Conservation (phyloP, 208 protist species). For the Herpetomonas tarakana region DNA sequence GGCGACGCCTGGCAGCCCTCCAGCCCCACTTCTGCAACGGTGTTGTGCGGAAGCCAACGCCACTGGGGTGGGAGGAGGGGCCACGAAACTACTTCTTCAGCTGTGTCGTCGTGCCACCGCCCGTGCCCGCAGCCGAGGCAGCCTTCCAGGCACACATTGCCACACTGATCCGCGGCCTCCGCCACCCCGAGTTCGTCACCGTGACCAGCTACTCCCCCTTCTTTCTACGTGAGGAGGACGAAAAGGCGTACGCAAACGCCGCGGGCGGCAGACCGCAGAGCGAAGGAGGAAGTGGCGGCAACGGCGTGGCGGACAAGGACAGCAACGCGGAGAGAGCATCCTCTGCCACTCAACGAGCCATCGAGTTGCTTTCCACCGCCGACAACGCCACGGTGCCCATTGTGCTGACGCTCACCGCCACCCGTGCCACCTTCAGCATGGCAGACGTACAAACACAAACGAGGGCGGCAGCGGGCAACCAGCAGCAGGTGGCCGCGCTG, state of each 20-base stretch:
- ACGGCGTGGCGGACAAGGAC: not conserved
- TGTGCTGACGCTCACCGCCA: constrained; percentile 26
- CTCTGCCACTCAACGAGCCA: no score
- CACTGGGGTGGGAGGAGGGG: not conserved
- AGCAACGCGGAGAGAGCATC: no score
- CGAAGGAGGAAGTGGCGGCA: not conserved
- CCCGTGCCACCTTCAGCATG: not conserved
- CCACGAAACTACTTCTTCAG: constrained; percentile 15
- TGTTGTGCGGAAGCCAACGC: no score
- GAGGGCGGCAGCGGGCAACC: not conserved
- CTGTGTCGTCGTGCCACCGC: constrained; percentile 38
- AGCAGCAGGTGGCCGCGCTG: no score
- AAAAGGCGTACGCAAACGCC: not conserved
- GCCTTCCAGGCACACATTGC: constrained; percentile 25
- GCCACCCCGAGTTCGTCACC: constrained; percentile 25
- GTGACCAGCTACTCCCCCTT: constrained; percentile 37
- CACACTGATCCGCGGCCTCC: constrained; percentile 18
- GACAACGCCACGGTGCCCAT: no score
- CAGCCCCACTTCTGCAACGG: constrained; percentile 13
- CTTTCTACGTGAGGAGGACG: constrained; percentile 10
- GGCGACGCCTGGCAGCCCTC: constrained; percentile 10
- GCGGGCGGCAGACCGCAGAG: not conserved
- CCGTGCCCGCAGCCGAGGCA: constrained; percentile 21
- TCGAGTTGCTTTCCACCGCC: no score
- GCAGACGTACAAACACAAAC: not conserved